Base-by-base conservation (phyloP, 192 early-diverging fungal genomes). In the Allomyces arbusculus region DNA sequence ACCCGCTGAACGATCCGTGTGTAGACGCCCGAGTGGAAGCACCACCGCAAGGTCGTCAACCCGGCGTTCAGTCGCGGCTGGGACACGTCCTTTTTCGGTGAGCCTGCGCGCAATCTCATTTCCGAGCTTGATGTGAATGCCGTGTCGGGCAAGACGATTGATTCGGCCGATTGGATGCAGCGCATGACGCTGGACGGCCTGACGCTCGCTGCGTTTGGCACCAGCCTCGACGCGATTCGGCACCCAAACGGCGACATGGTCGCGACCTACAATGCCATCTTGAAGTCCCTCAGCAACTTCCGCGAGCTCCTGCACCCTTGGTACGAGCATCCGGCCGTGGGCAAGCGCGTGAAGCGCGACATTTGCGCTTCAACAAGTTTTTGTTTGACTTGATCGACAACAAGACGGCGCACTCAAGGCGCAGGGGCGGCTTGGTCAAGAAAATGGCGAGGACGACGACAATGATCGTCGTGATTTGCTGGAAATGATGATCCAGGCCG, bases 171-270 rank as follows among this genome's bases (percentile, higher is more conserved):
- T 61, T 63, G 63, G 66, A 33, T 67, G 50, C 23, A 63, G 62
- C 70, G 79, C 28, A 70, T 77, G 58, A 78, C 83, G 12, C 72
- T 84, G n/a, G 83, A 84, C 64, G 79, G 78, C 23, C 73, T 84
- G 63, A 79, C 81, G 20, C 73, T 73, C 12, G 77, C 78, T 16
- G 74, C 72, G 62, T 81, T 81, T 74, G 77, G 74, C 63, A 79
- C 75, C 33, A 74, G 81, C 65, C 83, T 85, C 68, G 66, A 75
- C 61, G 75, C 81, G 0, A 73, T 77, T 4, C 66, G 71, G 26
- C 68, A 77, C 50, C 71, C 75, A 0, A 69, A 76, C 26, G 77
- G 70, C 67, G 72, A 73, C 62, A 68, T 75, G 75, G 73, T 74
- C 65, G 63, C 68, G 19, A 72, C 69, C 65, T 81, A 83, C 69